phyloP scores from a whole-genome alignment of 805 yeast genomes.

The Saccharomycopsis sp. region DNA sequence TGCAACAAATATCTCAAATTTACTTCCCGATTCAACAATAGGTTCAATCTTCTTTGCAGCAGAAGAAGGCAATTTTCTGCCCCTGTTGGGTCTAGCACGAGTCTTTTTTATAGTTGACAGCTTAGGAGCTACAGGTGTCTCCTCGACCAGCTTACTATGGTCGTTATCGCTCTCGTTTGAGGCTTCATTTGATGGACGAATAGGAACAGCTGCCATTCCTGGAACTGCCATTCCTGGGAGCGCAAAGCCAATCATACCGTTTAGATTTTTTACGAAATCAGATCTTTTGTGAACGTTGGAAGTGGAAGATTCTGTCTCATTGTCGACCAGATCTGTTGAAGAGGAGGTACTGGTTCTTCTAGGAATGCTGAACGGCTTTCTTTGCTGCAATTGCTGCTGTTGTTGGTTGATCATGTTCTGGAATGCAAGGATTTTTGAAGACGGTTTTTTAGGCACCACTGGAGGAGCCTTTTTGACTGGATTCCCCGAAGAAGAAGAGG shows the following conservation, averaged over 20 bases:
- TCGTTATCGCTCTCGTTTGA: not conserved
- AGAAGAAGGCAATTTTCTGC: constrained; percentile 20
- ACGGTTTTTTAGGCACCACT: constrained; percentile 69
- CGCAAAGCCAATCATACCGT: constrained; percentile 46
- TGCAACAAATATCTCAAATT: constrained; percentile 7
- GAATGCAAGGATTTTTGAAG: constrained; percentile 74
- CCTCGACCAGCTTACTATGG: not conserved
- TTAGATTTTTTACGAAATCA: constrained; percentile 51
- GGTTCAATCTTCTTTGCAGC: constrained; percentile 14
- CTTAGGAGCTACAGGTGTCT: not conserved
- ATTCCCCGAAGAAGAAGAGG: not conserved
- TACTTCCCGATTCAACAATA: not conserved
- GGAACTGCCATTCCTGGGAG: constrained; percentile 43
- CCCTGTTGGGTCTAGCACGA: constrained; percentile 3
- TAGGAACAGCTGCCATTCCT: constrained; percentile 23
- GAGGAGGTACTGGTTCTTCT: constrained; percentile 4
- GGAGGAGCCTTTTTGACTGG: constrained; percentile 39
- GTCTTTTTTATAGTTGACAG: not conserved
- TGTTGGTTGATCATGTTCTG: constrained; percentile 63
- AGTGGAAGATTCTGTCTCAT: constrained; percentile 6
- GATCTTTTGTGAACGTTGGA: constrained; percentile 27
- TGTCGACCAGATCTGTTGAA: constrained; percentile 2
- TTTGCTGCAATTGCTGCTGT: constrained; percentile 23
- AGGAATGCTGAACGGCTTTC: constrained; percentile 8
- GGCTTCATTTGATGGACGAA: not conserved